Percentiles rank a stretch among this genome's conserved stretches.
These are phyloP conservation scores for Sugiyamaella chiloensis DNA, from an alignment of 805 yeast species.

Conservation along the genomic window DNA sequence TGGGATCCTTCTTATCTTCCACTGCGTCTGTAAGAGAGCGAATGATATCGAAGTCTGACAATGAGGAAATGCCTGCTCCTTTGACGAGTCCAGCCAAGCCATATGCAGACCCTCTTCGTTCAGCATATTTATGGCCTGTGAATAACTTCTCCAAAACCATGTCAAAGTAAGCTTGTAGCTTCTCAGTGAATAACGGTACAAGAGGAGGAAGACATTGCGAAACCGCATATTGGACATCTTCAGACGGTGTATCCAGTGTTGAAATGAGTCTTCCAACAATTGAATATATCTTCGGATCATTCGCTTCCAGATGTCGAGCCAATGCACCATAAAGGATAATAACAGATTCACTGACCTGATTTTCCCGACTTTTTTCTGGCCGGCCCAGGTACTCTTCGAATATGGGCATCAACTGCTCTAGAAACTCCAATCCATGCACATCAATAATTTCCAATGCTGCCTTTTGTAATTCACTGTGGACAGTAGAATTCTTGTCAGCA, in stretches of 20 bases:
- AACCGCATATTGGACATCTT: constrained; percentile 84
- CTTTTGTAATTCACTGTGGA: constrained; percentile 78
- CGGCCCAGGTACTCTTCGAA: constrained; percentile 56
- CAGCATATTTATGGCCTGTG: constrained; percentile 37
- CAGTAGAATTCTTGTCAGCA: constrained; percentile 69
- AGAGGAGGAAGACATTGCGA: constrained; percentile 84
- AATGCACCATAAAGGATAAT: constrained; percentile 87
- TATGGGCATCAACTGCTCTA: constrained; percentile 76
- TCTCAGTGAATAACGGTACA: constrained; percentile 48
- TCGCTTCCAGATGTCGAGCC: constrained; percentile 72
- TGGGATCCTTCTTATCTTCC: constrained; percentile 75
- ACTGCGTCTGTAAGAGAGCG: constrained; percentile 75
- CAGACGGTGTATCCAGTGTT: constrained; percentile 84
- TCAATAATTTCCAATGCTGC: constrained; percentile 80
- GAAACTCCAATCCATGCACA: constrained; percentile 55
- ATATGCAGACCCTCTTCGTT: constrained; percentile 92
- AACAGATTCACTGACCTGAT: constrained; percentile 68
- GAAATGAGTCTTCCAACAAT: constrained; percentile 67
- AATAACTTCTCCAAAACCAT: constrained; percentile 58
- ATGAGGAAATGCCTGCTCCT: constrained; percentile 80
- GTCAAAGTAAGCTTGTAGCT: constrained; percentile 54
- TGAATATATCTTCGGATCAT: constrained; percentile 60
- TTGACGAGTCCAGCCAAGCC: constrained; percentile 92
- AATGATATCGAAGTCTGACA: constrained; percentile 73
- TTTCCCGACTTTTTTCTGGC: constrained; percentile 48